phyloP scores from a whole-genome alignment of 83 land plant genomes.

The Isoetes engelmannii region DNA sequence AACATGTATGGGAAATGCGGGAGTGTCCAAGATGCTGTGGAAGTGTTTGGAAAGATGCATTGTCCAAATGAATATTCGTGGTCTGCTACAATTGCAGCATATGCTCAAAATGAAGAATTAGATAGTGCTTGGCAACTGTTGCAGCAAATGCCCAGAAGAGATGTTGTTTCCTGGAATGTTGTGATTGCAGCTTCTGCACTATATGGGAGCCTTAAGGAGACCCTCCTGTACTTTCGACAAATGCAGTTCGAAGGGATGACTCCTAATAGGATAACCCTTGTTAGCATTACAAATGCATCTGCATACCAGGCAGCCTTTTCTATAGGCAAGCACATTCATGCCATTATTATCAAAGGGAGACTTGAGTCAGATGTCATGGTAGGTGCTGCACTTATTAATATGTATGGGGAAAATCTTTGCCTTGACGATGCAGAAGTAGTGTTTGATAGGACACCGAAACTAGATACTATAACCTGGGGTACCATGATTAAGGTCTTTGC shows the following conservation, averaged over 20 bases:
- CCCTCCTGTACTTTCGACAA: no score
- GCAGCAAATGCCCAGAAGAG: neutral
- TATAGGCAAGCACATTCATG: constrained; percentile 9
- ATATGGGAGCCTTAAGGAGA: no score
- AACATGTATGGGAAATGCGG: constrained; percentile 4
- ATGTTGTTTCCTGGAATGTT: no score
- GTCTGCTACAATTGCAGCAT: neutral
- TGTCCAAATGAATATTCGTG: neutral
- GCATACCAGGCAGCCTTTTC: neutral
- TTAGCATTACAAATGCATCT: no score
- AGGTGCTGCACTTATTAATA: no score
- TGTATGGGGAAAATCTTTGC: neutral
- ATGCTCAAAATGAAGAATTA: neutral
- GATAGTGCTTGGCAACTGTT: neutral
- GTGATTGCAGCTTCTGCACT: no score
- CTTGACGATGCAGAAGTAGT: constrained; percentile 20
- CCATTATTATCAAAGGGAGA: no score
- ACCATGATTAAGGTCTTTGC: constrained; percentile 26
- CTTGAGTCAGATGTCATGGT: no score
- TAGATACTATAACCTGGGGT: constrained; percentile 28
- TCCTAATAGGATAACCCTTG: no score
- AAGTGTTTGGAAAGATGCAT: neutral
- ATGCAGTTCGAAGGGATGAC: no score
- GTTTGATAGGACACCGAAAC: constrained; percentile 18
- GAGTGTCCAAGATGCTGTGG: neutral